A percentile compares a stretch with the other conserved stretches of the same genome.
Evolutionary conservation across 176 grass and related monocot species (phyloP).

Genomic region (Secale cereale): DNA sequence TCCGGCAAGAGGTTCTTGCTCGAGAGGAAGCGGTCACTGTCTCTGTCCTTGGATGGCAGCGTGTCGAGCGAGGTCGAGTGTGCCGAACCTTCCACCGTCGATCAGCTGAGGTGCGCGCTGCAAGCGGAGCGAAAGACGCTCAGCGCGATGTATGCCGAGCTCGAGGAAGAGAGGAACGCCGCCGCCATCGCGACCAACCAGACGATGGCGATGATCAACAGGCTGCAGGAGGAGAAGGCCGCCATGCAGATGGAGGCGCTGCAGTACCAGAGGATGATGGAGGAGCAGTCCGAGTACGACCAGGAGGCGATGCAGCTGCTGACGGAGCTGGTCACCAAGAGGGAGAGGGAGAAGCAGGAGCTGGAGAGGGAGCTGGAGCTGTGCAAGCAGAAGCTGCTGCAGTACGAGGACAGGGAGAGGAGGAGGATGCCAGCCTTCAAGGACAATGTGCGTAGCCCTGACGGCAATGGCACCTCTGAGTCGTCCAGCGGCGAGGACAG

Average conservation of each 20-base stretch:
- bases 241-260: conserved; percentile 99
- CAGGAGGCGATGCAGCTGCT: conserved; percentile 96
- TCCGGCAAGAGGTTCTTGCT: conserved; percentile 47
- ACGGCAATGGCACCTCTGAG: conserved; percentile 47
- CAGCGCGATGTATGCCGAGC: conserved; percentile 73
- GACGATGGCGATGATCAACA: conserved; percentile 99
- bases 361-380: conserved; percentile 76
- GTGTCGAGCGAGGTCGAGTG: conserved; percentile 58
- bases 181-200: conserved; percentile 80
- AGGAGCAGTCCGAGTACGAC: conserved; percentile 98
- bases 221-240: conserved; percentile 99
- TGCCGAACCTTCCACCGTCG: conserved; percentile 48
- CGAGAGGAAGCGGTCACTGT: conserved; percentile 58
- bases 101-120: conserved; percentile 63
- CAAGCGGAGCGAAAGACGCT: conserved; percentile 56
- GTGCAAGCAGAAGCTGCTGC: conserved; percentile 51
- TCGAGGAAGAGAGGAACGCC: conserved; percentile 94
- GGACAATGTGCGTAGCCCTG: conserved; percentile 25
- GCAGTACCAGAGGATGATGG: conserved; percentile 98
- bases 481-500: conserved; percentile 64
- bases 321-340: conserved; percentile 87
- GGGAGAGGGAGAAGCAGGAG: conserved; percentile 94
- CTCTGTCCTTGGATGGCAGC: conserved; percentile 68
- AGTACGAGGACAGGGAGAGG: conserved; percentile 61
- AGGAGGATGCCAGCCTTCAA: conserved; percentile 35